phyloP scores from a whole-genome alignment of 2,329 filamentous ascomycete species.

The Tolypocladium pustulatum region DNA sequence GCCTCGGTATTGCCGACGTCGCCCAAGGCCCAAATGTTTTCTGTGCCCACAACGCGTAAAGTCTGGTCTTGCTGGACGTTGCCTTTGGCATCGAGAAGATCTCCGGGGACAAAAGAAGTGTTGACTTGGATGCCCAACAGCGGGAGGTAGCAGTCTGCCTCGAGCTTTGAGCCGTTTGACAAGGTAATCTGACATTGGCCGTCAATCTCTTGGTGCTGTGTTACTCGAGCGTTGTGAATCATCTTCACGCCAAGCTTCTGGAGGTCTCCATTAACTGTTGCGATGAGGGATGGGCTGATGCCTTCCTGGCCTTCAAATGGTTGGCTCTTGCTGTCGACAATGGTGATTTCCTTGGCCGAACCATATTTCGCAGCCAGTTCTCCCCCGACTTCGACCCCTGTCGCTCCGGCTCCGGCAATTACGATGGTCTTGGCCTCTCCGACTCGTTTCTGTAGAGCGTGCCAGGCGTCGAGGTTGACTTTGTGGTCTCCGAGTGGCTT shows the following conservation, averaged over 20 bases:
- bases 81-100: constrained; percentile 19
- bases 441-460: constrained; percentile 15
- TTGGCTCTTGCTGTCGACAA: constrained; percentile 3
- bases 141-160: constrained; percentile 31
- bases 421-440: constrained; percentile 19
- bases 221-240: constrained; percentile 19
- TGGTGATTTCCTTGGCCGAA: constrained; percentile 11
- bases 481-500: constrained; percentile 36
- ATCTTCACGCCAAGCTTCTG: constrained; percentile 15
- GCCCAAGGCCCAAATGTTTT: constrained; percentile 31
- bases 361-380: constrained; percentile 20
- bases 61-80: constrained; percentile 21
- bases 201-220: constrained; percentile 4
- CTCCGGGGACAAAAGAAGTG: constrained; percentile 24
- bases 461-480: constrained; percentile 25
- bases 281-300: constrained; percentile 17
- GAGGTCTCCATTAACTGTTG: constrained; percentile 12
- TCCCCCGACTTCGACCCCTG: constrained; percentile 26
- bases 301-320: background rate
- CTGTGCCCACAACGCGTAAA: constrained; percentile 18
- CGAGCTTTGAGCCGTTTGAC: constrained; percentile 17
- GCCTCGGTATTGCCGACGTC: constrained; percentile 29
- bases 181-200: constrained; percentile 14
- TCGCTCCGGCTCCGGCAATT: constrained; percentile 26
- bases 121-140: constrained; percentile 33